phyloP scores from a whole-genome alignment of 192 early-diverging fungal species.

The Rhizoclosmatium globosum region DNA sequence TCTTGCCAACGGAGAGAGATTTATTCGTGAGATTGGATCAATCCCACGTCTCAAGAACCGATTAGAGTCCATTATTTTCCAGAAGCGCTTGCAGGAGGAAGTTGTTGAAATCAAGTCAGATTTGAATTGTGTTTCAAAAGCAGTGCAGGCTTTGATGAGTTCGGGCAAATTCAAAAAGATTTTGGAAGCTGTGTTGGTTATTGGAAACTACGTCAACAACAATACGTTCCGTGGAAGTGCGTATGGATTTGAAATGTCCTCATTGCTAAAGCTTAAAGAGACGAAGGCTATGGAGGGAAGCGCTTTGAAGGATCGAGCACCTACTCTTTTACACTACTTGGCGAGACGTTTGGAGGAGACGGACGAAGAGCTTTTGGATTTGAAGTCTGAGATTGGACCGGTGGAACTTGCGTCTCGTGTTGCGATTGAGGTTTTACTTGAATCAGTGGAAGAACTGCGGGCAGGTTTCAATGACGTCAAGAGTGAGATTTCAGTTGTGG shows the following conservation, averaged over 20 bases:
- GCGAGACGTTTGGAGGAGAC: constrained; percentile 46
- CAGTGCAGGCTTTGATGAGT: constrained; percentile 42
- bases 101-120: constrained; percentile 54
- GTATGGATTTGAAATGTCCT: constrained; percentile 55
- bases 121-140: constrained; percentile 43
- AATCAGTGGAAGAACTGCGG: constrained; percentile 41
- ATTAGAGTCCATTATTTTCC: constrained; percentile 53
- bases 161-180: constrained; percentile 41
- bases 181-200: constrained; percentile 49
- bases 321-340: constrained; percentile 61
- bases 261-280: constrained; percentile 53
- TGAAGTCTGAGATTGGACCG: constrained; percentile 51
- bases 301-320: constrained; percentile 32
- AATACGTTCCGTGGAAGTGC: constrained; percentile 59
- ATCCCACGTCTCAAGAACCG: constrained; percentile 49
- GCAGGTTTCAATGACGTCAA: constrained; percentile 40
- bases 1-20: constrained; percentile 56
- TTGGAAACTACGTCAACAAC: constrained; percentile 64
- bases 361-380: constrained; percentile 46
- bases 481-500: constrained; percentile 38
- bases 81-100: constrained; percentile 52
- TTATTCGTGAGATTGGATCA: constrained; percentile 47
- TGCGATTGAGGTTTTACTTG: constrained; percentile 39
- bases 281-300: constrained; percentile 43
- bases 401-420: constrained; percentile 48